phyloP scores from a whole-genome alignment of 441 rosid species.

The Daphne laureola region DNA sequence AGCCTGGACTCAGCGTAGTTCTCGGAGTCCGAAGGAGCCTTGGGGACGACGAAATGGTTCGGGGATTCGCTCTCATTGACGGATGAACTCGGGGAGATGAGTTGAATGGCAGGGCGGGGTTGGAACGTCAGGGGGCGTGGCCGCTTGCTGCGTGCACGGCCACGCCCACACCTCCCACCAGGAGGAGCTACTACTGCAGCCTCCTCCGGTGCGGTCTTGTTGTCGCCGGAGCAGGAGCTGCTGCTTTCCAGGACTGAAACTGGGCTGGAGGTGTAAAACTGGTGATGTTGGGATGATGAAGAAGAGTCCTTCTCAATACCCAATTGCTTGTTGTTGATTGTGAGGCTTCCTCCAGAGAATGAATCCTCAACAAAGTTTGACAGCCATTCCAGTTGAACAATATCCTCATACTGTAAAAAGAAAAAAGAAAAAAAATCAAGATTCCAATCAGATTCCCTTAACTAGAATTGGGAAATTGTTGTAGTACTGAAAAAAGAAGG shows the following conservation, averaged over 20 bases:
- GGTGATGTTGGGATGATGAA: slow-evolving; percentile 25
- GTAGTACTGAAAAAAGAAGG: no score
- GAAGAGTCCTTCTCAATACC: slow-evolving; percentile 34
- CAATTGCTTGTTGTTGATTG: slow-evolving; percentile 33
- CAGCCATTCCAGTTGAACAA: slow-evolving; percentile 78
- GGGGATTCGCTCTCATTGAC: slow-evolving; percentile 23
- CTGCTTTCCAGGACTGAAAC: slow-evolving; percentile 94
- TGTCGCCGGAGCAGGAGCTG: slow-evolving; percentile 63
- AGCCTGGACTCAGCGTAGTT: slow-evolving; percentile 56
- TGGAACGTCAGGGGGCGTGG: slow-evolving; percentile 66
- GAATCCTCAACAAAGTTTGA: slow-evolving; percentile 72
- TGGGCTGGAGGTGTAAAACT: slow-evolving; percentile 72
- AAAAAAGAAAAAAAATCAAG: not conserved
- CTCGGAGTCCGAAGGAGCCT: slow-evolving; percentile 37
- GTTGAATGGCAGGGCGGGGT: slow-evolving; percentile 46
- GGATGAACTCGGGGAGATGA: slow-evolving; percentile 36
- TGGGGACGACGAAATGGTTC: slow-evolving; percentile 15
- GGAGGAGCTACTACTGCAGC: slow-evolving; percentile 26
- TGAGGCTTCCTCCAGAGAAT: slow-evolving; percentile 58
- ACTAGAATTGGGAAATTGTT: no score
- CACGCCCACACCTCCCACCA: slow-evolving; percentile 59
- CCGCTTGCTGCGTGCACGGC: slow-evolving; percentile 91
- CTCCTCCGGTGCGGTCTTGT: slow-evolving; percentile 25
- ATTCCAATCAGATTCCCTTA: no score
- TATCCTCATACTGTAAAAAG: slow-evolving; percentile 71